Percentiles rank a stretch among this genome's conserved stretches.
These are phyloP conservation scores for Nitzschia inconspicua DNA, from an alignment of 108 stramenopile genomes.

Conservation along the genomic window DNA sequence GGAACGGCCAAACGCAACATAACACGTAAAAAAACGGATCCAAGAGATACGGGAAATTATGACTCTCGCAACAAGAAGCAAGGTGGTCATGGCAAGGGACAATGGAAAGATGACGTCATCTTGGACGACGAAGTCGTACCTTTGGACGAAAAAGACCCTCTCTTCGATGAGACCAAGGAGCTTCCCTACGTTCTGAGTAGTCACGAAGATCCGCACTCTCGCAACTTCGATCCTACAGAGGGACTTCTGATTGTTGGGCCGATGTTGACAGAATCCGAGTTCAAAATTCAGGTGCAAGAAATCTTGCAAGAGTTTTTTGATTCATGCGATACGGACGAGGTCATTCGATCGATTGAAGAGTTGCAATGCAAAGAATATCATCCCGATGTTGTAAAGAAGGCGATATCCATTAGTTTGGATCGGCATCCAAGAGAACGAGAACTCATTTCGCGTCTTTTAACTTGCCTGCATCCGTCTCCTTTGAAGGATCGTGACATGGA, in stretches of 20 bases:
- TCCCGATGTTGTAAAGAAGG: slow-evolving; percentile 79
- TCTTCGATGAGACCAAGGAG: slow-evolving; percentile 69
- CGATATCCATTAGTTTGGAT: slow-evolving; percentile 77
- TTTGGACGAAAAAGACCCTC: slow-evolving; percentile 77
- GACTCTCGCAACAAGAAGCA: slow-evolving; percentile 76
- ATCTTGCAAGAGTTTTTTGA: slow-evolving; percentile 72
- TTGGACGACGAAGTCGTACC: slow-evolving; percentile 21
- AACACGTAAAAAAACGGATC: slow-evolving; percentile 74
- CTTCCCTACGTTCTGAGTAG: slow-evolving; percentile 55
- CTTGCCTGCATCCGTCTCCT: slow-evolving; percentile 78
- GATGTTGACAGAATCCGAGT: slow-evolving; percentile 77
- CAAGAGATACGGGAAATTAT: slow-evolving; percentile 48
- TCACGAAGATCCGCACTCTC: slow-evolving; percentile 47
- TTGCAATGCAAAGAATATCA: slow-evolving; percentile 71
- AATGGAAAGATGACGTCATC: slow-evolving; percentile 54
- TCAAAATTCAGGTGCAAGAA: slow-evolving; percentile 76
- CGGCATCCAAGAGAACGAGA: slow-evolving; percentile 84
- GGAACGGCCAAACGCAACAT: slow-evolving; percentile 80
- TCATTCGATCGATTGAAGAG: slow-evolving; percentile 73
- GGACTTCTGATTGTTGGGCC: slow-evolving; percentile 70
- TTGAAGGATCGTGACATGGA: slow-evolving; percentile 74
- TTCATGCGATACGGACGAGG: slow-evolving; percentile 74
- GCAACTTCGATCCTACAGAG: slow-evolving; percentile 19
- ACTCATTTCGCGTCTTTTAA: slow-evolving; percentile 74
- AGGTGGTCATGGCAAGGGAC: slow-evolving; percentile 80